A percentile compares a stretch with the other conserved stretches of the same genome.
Conservation (phyloP, 805 yeast genomes). For the Saturnispora gosingensis region DNA sequence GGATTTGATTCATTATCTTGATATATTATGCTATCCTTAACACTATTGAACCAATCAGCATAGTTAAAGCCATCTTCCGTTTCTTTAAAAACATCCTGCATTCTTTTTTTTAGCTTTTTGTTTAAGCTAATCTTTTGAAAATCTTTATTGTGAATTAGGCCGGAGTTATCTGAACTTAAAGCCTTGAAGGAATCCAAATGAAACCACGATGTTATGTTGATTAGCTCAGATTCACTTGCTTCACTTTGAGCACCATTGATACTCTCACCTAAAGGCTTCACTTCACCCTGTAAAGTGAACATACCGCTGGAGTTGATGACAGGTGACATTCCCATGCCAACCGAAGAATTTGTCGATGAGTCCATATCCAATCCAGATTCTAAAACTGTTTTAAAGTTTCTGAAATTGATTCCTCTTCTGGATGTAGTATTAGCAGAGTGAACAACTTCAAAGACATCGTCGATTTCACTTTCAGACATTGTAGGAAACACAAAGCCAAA, state of each 20-base stretch:
- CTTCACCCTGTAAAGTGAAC: conserved; percentile 1
- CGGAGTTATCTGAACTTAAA: conserved; percentile 30
- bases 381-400: conserved; percentile 16
- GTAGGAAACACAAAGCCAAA: conserved; percentile 34
- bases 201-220: conserved; percentile 32
- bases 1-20: conserved; percentile 3
- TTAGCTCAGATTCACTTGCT: conserved; percentile 21
- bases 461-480: conserved; percentile 27
- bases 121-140: conserved; percentile 26
- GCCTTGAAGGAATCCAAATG: conserved; percentile 31
- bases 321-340: conserved; percentile 5
- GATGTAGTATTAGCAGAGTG: conserved; percentile 14
- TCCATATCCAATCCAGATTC: conserved; percentile 13
- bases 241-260: conserved; percentile 20
- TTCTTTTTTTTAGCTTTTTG: background rate
- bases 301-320: conserved; percentile 2
- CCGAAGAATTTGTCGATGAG: background rate
- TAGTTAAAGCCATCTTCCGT: conserved; percentile 11
- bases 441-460: conserved; percentile 30
- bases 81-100: background rate
- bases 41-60: conserved; percentile 11
- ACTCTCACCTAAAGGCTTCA: conserved; percentile 1
- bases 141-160: conserved; percentile 31
- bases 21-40: conserved; percentile 6
- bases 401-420: conserved; percentile 21